Evolutionary conservation across 2,329 filamentous ascomycete species (phyloP).

Genomic region (Apiospora phragmitis): DNA sequence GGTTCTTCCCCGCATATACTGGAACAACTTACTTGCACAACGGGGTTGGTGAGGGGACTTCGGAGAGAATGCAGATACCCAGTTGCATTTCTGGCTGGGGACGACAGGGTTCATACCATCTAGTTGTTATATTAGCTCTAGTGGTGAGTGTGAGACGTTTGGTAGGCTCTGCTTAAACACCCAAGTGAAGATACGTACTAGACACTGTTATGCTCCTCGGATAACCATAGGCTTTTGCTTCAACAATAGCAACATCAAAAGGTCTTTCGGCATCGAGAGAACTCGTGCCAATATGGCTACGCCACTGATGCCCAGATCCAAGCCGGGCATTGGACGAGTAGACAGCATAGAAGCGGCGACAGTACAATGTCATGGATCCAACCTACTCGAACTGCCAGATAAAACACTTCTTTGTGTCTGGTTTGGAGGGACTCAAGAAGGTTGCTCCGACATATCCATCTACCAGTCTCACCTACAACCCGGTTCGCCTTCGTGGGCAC

Average conservation of each 20-base stretch:
- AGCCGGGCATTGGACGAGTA: slow-evolving; percentile 10
- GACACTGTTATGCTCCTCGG: background rate
- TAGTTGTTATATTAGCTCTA: background rate
- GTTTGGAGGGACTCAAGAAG: slow-evolving; percentile 48
- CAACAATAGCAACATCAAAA: background rate
- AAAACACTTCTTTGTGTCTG: slow-evolving; percentile 43
- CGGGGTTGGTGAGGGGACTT: background rate
- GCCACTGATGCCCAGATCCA: background rate
- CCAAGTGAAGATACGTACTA: background rate
- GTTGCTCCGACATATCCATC: slow-evolving; percentile 44
- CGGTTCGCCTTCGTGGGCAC: slow-evolving; percentile 32
- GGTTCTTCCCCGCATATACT: background rate
- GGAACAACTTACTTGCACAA: background rate
- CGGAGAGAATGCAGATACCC: background rate
- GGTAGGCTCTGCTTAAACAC: background rate
- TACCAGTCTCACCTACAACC: slow-evolving; percentile 38
- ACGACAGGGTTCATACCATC: background rate
- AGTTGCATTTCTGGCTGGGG: background rate
- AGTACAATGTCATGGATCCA: slow-evolving; percentile 45
- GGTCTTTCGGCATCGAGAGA: background rate
- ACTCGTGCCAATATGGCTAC: background rate
- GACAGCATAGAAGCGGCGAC: slow-evolving; percentile 37
- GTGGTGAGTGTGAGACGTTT: background rate
- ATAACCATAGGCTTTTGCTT: background rate
- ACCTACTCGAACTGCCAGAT: slow-evolving; percentile 40